Evolutionary conservation across 2,329 filamentous ascomycete species (phyloP).

Genomic region (Cytospora chrysosperma): DNA sequence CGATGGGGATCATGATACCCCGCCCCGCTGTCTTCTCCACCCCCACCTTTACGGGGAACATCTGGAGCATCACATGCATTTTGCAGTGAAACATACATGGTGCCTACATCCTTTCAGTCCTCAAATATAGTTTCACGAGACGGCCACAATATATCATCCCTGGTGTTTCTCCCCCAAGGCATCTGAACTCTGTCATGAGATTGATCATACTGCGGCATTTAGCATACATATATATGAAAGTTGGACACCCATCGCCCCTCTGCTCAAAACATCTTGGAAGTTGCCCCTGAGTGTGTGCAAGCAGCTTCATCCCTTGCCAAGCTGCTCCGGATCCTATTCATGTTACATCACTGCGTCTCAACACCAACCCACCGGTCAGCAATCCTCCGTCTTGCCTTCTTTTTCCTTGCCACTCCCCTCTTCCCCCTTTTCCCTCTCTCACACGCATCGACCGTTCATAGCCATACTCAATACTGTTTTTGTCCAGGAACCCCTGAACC

Average conservation of each 20-base stretch:
- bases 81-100: neutral
- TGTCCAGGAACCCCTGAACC: no score
- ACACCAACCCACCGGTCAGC: neutral
- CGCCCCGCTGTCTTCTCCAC: neutral
- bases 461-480: no score
- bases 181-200: neutral
- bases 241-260: neutral
- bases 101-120: no score
- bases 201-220: neutral
- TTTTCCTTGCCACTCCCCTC: no score
- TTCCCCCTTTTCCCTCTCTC: no score
- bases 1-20: neutral
- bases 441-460: no score
- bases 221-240: neutral
- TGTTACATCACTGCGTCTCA: neutral
- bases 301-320: neutral
- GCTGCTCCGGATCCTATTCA: neutral
- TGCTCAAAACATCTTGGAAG: neutral
- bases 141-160: neutral
- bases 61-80: slow-evolving; percentile 9
- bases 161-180: neutral
- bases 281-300: no score
- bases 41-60: neutral
- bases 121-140: neutral
- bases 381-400: no score